Evolutionary conservation across 805 yeast genomes (phyloP), one percentile per base, ranked within the genome.

Genomic region (Candida pseudoglaebosa): DNA sequence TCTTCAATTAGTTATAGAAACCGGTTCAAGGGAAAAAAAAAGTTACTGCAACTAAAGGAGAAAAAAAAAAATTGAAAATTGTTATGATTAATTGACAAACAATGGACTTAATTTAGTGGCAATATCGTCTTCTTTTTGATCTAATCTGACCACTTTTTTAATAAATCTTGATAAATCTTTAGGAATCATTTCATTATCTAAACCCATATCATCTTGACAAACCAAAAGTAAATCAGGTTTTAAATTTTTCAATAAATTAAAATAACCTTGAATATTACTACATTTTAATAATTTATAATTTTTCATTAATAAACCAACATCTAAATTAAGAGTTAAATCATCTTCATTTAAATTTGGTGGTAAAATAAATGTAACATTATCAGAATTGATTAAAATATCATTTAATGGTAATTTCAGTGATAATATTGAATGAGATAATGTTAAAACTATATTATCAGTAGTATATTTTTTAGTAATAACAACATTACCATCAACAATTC

Each of bases 131-230:
- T 34, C 37, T 32, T 42, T 49, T 37, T 49, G 54, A 29, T 50
- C 53, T 28, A 50, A 40, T 38, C 40, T 50, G 19, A 67, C 57
- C 15, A 68, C 57, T 41, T 65, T 61, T 46, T 56, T 59, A 13
- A 66, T 67, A 40, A 67, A 68, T 29, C 65, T 50, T 24, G 57
- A 51, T 50, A 68, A 52, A 34, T 68, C 73, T 32, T 50, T 50
- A 6, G 70, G 65, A 35, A 59, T 37, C 34, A 50, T 49, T 14
- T 30, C 19, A 29, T 48, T 41, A 17, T 41, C 41, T 17, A 67
- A 50, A 4, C 74, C 73, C 52, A 68, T 54, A 48, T 68, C 74
- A 33, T 65, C 71, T 17, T 62, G 43, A 48, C 74, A 68, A 22
- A 67, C 59, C 33, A 67, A 52, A 26, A 68, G 49, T 53, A 60